Evolutionary conservation across 106 monocot species (phyloP).

Genomic region (Cymbidium sinense): DNA sequence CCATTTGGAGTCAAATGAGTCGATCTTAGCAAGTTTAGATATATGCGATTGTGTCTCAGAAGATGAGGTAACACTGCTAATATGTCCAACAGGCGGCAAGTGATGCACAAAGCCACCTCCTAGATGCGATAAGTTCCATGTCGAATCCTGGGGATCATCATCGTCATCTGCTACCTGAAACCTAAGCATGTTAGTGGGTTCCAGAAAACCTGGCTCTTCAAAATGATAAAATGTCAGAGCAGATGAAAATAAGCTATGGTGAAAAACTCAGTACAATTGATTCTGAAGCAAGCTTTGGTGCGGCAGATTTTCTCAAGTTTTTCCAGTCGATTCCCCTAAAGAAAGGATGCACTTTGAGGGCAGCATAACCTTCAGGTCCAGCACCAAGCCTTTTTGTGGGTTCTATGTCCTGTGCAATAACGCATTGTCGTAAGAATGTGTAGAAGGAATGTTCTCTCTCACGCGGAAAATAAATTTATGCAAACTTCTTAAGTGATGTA

Average conservation of each 20-base stretch:
- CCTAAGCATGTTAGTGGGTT: constrained; percentile 10
- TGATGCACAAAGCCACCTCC: constrained; percentile 34
- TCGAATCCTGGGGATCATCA: constrained; percentile 43
- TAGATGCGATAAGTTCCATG: constrained; percentile 60
- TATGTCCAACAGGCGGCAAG: constrained; percentile 24
- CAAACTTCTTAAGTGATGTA: not conserved
- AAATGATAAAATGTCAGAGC: not conserved
- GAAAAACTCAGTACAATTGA: constrained; percentile 36
- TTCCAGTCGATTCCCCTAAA: constrained; percentile 87
- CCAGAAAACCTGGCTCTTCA: not conserved
- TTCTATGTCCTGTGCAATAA: constrained; percentile 59
- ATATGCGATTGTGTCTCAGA: constrained; percentile 56
- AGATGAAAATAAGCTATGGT: not conserved
- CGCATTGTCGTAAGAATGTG: not conserved
- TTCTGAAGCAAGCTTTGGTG: constrained; percentile 67
- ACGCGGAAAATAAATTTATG: not conserved
- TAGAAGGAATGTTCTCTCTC: not conserved
- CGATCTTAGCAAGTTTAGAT: constrained; percentile 73
- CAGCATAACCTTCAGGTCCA: constrained; percentile 73
- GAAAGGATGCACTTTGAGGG: constrained; percentile 86
- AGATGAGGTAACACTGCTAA: constrained; percentile 46
- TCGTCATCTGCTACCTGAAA: constrained; percentile 49
- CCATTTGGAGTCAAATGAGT: constrained; percentile 99
- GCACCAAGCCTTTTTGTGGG: constrained; percentile 75
- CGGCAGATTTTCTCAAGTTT: constrained; percentile 38